Base-by-base conservation (phyloP, 495 filamentous ascomycete species). In the Annulohypoxylon nitens region DNA sequence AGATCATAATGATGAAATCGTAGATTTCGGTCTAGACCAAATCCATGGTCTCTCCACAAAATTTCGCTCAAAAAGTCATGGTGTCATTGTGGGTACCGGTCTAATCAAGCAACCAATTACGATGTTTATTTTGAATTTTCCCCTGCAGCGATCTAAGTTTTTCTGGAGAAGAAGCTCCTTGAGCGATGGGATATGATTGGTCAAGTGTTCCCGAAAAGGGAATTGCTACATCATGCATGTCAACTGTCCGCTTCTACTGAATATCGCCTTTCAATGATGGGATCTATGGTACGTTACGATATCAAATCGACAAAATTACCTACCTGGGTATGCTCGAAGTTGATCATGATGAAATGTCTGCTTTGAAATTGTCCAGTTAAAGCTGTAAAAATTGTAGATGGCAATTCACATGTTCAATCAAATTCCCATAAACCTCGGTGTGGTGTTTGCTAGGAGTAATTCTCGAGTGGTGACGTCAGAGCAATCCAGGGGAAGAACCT, bases 11-110 rank as follows among this genome's bases (percentile, higher is more conserved):
- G 65, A 58, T 58, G 64, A 65, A 66, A 69, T 66, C 61, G 51
- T 45, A 51, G 37, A 58, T 61, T 51, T 54, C 62, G 18, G 57
- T 73, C 65, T 73, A 65, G 70, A 65, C 60, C 61, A 16, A n/a
- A 9, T 4, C 23, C 33, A 57, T 60, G n/a, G 9, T 9, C 33
- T 43, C 67, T 64, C 71, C 71, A 74, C 37, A 70, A 70, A 59
- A 67, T 64, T 64, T 47, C 34, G 34, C 51, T 50, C 50, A 51
- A 60, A 67, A 74, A 74, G 71, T 74, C 71, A 74, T 74, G 71
- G 4, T 74, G 71, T 74, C 71, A 74, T 74, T 59, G 58, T 61
- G 71, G 67, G 33, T 54, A 53, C n/a, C 11, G 11, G 9, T 37
- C 20, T 11, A 7, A 25, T 23, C 14, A 12, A 18, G 6, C 6